Percentiles rank a stretch among this genome's conserved stretches.
Evolutionary conservation across 345 rosid genomes (phyloP).

Genomic region (Acer saccharum): DNA sequence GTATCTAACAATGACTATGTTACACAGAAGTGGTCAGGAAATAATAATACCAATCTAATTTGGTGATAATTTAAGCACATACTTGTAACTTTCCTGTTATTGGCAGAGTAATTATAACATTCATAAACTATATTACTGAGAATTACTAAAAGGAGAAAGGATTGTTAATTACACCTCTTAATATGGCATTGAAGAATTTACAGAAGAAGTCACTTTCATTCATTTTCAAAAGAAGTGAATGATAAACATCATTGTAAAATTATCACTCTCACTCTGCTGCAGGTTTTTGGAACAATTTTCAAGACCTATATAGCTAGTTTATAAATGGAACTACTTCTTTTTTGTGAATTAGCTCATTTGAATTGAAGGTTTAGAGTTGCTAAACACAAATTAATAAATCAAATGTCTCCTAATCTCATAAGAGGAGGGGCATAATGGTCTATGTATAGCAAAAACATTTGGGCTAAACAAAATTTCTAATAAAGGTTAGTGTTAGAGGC

Average conservation of each 20-base stretch:
- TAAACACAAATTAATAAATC: background rate
- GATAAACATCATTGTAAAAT: constrained; percentile 9
- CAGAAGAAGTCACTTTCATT: constrained; percentile 7
- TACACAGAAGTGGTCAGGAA: no score
- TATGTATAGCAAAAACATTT: background rate
- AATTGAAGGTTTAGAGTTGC: background rate
- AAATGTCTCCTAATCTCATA: background rate
- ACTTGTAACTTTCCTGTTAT: no score
- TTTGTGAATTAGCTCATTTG: background rate
- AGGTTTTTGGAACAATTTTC: constrained; percentile 7
- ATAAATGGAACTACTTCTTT: background rate
- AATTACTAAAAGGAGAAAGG: no score
- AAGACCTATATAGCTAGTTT: background rate
- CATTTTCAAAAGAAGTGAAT: background rate
- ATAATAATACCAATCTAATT: no score
- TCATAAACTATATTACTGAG: no score
- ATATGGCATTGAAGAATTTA: constrained; percentile 10
- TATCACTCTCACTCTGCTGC: background rate
- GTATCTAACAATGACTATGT: no score
- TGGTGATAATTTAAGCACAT: no score
- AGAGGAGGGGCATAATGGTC: constrained; percentile 21
- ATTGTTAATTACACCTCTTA: background rate
- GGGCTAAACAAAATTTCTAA: constrained; percentile 7
- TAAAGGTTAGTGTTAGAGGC: constrained; percentile 23
- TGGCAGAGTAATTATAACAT: no score